Evolutionary conservation across 495 filamentous ascomycete genomes (phyloP), one percentile per base, ranked within the genome.

Genomic region (Penicillium lividum): DNA sequence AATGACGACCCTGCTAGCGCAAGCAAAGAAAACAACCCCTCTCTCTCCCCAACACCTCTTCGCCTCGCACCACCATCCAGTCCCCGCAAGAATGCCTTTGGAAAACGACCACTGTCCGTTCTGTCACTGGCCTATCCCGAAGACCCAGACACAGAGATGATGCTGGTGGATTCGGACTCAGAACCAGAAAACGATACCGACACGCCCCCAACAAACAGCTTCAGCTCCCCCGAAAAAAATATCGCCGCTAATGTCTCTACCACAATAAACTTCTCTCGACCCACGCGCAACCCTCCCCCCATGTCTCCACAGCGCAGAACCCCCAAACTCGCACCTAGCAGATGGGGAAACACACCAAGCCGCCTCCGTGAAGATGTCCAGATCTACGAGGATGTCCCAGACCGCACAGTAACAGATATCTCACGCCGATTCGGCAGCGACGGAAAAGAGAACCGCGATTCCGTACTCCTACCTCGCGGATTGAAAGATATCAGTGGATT

Each of bases 21-120:
- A 42, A 72, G 67, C 57, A 83, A 83, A 71, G 80, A 83, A 64
- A 83, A 83, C 53, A 68, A 83, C 54, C 78, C 80, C 2, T 76
- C 74, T 9, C 62, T 77, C 16, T 77, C 77, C 9, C 75, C 74
- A 7, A 67, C 68, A 1, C 76, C 75, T 0, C 65, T 77, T 22
- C 64, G 61, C 51, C 51, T 67, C 7, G 51, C 64, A 43, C 63
- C 67, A 11, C 68, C 69, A 22, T 9, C 43, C 42, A 71, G 60
- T 30, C 69, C 74, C 15, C 67, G 74, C 47, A 75, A 75, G 38
- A 73, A 68, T 46, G 62, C 69, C 10, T 63, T 67, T 15, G 68
- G 69, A n/a, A 76, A 74, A 62, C 67, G 79, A n/a, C 71, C 76
- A n/a, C 58, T 80, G 50, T 69, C 75, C 54, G 66, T 79, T 49